Percentiles rank a stretch among this genome's conserved stretches.
These are phyloP conservation scores for Pseudocercospora fijiensis DNA, from an alignment of 2,329 filamentous ascomycete genomes.

Conservation along the genomic window DNA sequence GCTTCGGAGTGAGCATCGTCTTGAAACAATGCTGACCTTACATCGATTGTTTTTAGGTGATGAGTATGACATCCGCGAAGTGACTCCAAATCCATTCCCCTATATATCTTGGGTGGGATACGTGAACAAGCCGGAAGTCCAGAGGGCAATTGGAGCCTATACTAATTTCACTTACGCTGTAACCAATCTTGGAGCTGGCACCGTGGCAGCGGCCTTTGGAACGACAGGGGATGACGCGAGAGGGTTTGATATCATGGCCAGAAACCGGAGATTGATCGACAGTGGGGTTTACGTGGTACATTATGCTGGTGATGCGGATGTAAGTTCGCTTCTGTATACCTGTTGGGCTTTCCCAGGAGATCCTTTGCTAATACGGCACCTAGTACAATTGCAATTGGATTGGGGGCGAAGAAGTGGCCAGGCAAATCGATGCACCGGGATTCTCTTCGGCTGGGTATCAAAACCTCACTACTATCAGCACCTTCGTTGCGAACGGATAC, in stretches of 20 bases:
- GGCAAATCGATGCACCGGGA: constrained; percentile 43
- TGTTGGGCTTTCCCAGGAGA: not conserved
- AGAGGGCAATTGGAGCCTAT: constrained; percentile 57
- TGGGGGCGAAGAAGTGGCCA: constrained; percentile 45
- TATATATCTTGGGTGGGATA: constrained; percentile 52
- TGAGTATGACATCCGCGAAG: constrained; percentile 60
- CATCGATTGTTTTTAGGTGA: constrained; percentile 36
- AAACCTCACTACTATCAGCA: constrained; percentile 43
- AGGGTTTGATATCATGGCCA: constrained; percentile 45
- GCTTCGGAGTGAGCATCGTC: too few species aligned
- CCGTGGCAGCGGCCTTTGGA: constrained; percentile 47
- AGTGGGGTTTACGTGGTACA: constrained; percentile 44
- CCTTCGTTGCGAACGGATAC: constrained; percentile 15
- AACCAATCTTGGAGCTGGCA: constrained; percentile 51
- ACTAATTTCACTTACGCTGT: constrained; percentile 55
- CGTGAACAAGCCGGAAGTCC: constrained; percentile 56
- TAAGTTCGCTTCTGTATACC: not conserved
- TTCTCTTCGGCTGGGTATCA: constrained; percentile 50
- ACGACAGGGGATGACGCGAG: constrained; percentile 53
- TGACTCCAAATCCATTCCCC: constrained; percentile 58
- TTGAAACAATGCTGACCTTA: too few species aligned
- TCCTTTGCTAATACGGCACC: not conserved
- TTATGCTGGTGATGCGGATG: constrained; percentile 50
- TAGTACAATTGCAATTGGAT: constrained; percentile 10
- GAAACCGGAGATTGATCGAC: constrained; percentile 41